These are phyloP conservation scores for Dictyostelium discoideum DNA, from an alignment of 78 protist genomes.

Conservation along the genomic window dicty_2.7 NC_007089.4:1007001-1007500, in stretches of 20 bases:
- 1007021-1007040: conserved; percentile 42
- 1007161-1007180: background rate
- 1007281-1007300: background rate
- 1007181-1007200: too few relatives aligned
- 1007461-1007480: conserved; percentile 6
- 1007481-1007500: conserved; percentile 33
- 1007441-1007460: conserved; percentile 42
- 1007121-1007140: background rate
- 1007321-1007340: conserved; percentile 51
- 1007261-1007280: background rate
- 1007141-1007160: background rate
- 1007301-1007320: conserved; percentile 23
- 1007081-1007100: conserved; percentile 55
- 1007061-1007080: conserved; percentile 58
- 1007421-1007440: background rate
- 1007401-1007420: conserved; percentile 46
- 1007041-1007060: conserved; percentile 54
- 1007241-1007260: conserved; percentile 28
- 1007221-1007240: too few relatives aligned
- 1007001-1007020: conserved; percentile 38
- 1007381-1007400: conserved; percentile 25
- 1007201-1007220: too few relatives aligned
- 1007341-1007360: conserved; percentile 29
- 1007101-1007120: background rate
- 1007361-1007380: conserved; percentile 33